Conservation (phyloP, 495 filamentous ascomycete genomes). For the Aspergillus affinis region DNA sequence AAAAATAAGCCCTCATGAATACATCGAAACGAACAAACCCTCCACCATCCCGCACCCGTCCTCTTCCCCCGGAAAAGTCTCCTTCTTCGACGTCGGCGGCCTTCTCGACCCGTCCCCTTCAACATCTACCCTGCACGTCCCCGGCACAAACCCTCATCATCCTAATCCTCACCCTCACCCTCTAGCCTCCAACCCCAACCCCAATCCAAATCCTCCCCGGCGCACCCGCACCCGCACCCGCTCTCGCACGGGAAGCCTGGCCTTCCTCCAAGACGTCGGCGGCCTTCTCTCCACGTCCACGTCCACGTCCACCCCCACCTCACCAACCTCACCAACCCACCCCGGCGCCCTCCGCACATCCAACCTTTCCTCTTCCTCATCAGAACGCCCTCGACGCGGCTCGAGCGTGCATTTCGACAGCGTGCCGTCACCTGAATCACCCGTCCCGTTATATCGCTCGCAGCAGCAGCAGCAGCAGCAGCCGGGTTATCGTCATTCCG, state of each 20-base stretch:
- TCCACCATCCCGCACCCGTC: constrained; percentile 6
- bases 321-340: constrained; percentile 12
- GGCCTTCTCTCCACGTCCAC: constrained; percentile 42
- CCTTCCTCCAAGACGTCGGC: constrained; percentile 59
- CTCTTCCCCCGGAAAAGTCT: constrained; percentile 44
- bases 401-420: constrained; percentile 28
- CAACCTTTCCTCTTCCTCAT: not conserved
- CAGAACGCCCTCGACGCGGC: constrained; percentile 11
- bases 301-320: constrained; percentile 14
- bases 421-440: constrained; percentile 8
- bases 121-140: constrained; percentile 13
- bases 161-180: too few species aligned
- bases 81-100: constrained; percentile 71
- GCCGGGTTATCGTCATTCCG: not conserved
- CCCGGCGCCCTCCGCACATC: constrained; percentile 14
- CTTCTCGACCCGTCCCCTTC: constrained; percentile 46
- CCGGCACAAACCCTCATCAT: not conserved
- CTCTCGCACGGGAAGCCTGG: constrained; percentile 46
- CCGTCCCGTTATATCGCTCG: constrained; percentile 25
- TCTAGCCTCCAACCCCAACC: not conserved
- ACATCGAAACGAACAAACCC: constrained; percentile 31
- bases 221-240: not conserved
- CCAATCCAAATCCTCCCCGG: too few species aligned
- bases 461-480: too few species aligned
- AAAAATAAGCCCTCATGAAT: constrained; percentile 39